These are phyloP conservation scores for Chlorella sp. DNA, from an alignment of 139 green algal genomes.

Conservation along the genomic window DNA sequence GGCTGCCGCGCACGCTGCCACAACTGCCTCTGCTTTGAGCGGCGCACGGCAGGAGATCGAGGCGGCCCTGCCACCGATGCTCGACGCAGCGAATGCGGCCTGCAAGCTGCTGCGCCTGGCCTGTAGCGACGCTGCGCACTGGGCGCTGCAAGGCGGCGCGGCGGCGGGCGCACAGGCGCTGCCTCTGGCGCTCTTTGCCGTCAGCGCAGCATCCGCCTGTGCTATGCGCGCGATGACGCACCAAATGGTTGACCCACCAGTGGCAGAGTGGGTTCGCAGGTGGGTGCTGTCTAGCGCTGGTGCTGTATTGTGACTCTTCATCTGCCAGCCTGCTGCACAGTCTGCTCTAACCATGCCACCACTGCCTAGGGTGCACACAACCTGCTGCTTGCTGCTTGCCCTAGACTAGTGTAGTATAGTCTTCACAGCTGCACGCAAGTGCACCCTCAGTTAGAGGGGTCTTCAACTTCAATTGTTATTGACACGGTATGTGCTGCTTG, in stretches of 20 bases:
- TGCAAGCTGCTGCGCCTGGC: constrained; percentile 10
- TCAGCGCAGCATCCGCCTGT: neutral
- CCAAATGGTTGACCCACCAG: neutral
- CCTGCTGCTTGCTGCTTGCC: too few species aligned
- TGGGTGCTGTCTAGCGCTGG: neutral
- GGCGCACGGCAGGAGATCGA: neutral
- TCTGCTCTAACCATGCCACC: neutral
- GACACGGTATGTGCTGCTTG: too few species aligned
- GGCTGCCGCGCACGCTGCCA: neutral
- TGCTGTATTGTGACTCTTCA: too few species aligned
- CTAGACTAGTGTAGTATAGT: too few species aligned
- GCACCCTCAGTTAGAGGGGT: too few species aligned
- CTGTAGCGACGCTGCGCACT: neutral
- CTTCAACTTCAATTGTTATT: too few species aligned
- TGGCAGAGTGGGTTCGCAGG: neutral
- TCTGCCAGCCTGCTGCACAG: too few species aligned
- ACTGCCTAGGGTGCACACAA: too few species aligned
- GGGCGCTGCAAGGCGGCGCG: neutral
- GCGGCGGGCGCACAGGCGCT: neutral
- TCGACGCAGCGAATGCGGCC: neutral
- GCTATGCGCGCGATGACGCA: neutral
- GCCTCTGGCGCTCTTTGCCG: too few species aligned
- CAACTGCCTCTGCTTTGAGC: too few species aligned
- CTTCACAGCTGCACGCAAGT: too few species aligned
- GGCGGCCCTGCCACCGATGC: neutral